Base-by-base conservation (phyloP, 768 basidiomycete species). In the Lentinula detonsa region DNA sequence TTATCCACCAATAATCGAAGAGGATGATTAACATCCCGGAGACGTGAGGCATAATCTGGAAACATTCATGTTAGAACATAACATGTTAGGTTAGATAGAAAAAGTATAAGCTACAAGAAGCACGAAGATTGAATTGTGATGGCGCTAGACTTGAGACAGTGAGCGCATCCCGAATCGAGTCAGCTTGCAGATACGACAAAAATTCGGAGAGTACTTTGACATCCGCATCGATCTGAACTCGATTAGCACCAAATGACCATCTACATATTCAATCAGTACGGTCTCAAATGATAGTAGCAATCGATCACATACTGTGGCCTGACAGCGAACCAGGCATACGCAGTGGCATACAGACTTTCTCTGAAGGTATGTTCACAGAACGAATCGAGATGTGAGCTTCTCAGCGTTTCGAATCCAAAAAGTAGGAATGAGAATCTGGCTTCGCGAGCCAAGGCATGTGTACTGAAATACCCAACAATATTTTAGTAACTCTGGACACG, bases 191-290 rank as follows among this genome's bases (percentile, higher is more conserved):
- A 65, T 88, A 87, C 0, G 83, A 82, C 31, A 91, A 70, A 68
- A 99, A 92, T 67, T 98, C 94, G 16, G 86, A 85, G 6, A 98
- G 74, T 0, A 96, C 79, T 71, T 89, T 93, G 67, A 95, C 83
- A 69, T 98, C 96, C 1, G 91, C 86, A 64, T 90, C 87, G 18
- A 98, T 78, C 73, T 98, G 95, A 5, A 93, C 85, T 2, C 93
- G 87, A 72, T 93, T 93, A 28, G 92, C 90, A n/a, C 96, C 97
- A 70, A 87, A 97, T 4, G 95, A 89, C 95, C 96, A 98, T 67
- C 95, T 98, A 66, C 1, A 15, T 21, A 28, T 13, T 9, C 4
- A 8, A 9, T 48, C 9, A 21, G 9, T 18, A 21, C 1, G 9
- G 51, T 42, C 16, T 35, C 33, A 31, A 54, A 31, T 35, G 3